Percentiles rank a stretch among this genome's conserved stretches.
These are phyloP conservation scores for Neurospora tetraspora DNA, from an alignment of 495 filamentous ascomycete genomes.

Conservation along the genomic window DNA sequence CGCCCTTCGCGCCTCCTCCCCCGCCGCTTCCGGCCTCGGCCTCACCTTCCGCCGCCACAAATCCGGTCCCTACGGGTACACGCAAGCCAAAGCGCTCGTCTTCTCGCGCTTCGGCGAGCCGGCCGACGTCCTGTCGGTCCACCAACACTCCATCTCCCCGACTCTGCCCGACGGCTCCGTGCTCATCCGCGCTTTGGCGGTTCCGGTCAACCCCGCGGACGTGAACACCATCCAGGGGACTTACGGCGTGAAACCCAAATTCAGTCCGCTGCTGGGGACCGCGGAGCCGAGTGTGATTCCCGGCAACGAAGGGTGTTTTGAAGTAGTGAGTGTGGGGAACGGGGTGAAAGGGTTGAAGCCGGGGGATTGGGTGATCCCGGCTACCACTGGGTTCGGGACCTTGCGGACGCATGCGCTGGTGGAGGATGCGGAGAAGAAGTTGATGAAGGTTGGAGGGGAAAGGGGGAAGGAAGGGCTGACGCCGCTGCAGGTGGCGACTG, in stretches of 20 bases:
- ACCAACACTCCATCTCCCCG: conserved; percentile 74
- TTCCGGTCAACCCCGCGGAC: conserved; percentile 93
- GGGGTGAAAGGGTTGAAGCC: conserved; percentile 37
- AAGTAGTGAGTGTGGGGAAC: conserved; percentile 59
- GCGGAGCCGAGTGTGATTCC: conserved; percentile 45
- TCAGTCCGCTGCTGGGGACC: conserved; percentile 66
- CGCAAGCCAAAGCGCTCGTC: conserved; percentile 85
- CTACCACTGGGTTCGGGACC: conserved; percentile 69
- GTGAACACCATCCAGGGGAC: conserved; percentile 90
- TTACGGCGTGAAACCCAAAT: conserved; percentile 77
- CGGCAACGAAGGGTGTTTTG: conserved; percentile 89
- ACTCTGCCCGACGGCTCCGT: conserved; percentile 63
- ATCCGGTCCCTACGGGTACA: conserved; percentile 76
- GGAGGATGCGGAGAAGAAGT: conserved; percentile 42
- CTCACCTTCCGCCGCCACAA: conserved; percentile 16
- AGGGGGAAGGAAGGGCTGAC: conserved; percentile 46
- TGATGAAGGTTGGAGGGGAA: conserved; percentile 54
- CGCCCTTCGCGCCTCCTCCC: neutral
- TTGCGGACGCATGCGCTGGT: conserved; percentile 83
- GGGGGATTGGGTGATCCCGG: conserved; percentile 92
- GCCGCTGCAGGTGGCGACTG: conserved; percentile 67
- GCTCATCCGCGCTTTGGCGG: conserved; percentile 58
- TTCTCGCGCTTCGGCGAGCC: conserved; percentile 83
- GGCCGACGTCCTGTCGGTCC: conserved; percentile 64
- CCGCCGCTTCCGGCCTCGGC: neutral